Evolutionary conservation across 345 rosid genomes (phyloP), one percentile per base, ranked within the genome.

Genomic region (Arabis alpina): DNA sequence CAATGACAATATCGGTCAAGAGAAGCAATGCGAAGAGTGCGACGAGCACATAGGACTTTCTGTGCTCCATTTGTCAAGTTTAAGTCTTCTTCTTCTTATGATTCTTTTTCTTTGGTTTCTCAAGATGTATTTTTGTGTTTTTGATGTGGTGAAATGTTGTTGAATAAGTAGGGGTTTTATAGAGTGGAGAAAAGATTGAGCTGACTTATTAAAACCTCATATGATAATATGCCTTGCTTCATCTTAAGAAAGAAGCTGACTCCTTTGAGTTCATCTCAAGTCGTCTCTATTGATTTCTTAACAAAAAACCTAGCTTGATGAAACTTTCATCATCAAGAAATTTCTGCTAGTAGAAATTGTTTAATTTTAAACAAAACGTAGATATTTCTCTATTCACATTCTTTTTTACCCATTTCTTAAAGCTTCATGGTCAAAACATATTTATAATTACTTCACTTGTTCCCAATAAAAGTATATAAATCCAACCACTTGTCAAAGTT

Each of bases 21-120:
- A 86, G 51, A 37, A 87, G 39, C 52, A 83, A 44, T 37, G 79
- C 67, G 28, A 84, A 71, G 62, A 83, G 16, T 30, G 79, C 74
- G 10, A 69, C 75, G 12, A 75, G 71, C 75, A 69, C 79, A 32
- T 75, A 75, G 28, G 79, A 55, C 77, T 55, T 58, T 52, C 58
- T 68, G 79, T 9, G 52, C 69, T 60, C 80, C 80, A 77, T 77
- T 5, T 69, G 32, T 47, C 53, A 54, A 55, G 10, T 45, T 28
- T n/a, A 57, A 63, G 42, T 62, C 52, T 70, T 49, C 53, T 36
- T 34, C 9, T 49, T 37, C 72, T 72, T 19, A 19, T 63, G 16
- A 27, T 39, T 47, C 49, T 27, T 39, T 19, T 63, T 73, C 16
- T 76, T 64, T 51, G 32, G 39, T 65, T 55, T 71, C 56, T 59